Conservation (phyloP, 495 filamentous ascomycete genomes). For the Echria macrotheca region DNA sequence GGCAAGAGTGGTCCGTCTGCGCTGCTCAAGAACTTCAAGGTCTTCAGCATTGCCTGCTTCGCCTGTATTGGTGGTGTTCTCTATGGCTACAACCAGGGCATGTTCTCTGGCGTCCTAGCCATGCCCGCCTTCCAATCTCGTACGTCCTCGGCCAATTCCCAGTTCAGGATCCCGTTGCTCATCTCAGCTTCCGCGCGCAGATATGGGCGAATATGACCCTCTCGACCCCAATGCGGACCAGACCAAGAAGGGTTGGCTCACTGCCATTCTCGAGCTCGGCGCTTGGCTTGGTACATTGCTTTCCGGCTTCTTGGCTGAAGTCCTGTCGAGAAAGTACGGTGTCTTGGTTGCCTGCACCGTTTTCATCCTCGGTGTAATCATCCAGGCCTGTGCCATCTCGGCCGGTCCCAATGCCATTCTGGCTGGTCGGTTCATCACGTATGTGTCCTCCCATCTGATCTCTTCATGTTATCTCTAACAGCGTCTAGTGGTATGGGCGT, state of each 20-base stretch:
- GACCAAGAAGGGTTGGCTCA: constrained; percentile 70
- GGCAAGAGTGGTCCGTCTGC: constrained; percentile 59
- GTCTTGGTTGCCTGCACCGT: constrained; percentile 66
- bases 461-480: neutral
- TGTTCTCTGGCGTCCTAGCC: constrained; percentile 67
- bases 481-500: constrained; percentile 57
- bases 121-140: constrained; percentile 53
- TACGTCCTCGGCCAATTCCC: constrained; percentile 13
- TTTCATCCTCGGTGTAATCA: constrained; percentile 71
- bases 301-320: constrained; percentile 71
- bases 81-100: constrained; percentile 73
- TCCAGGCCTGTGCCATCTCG: constrained; percentile 59
- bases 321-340: constrained; percentile 65
- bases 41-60: constrained; percentile 68
- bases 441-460: constrained; percentile 3
- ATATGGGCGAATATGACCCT: constrained; percentile 65
- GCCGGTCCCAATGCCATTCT: constrained; percentile 57
- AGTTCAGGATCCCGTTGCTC: neutral
- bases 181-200: constrained; percentile 18
- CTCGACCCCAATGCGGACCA: too few relatives aligned
- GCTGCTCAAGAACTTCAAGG: constrained; percentile 61
- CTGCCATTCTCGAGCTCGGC: constrained; percentile 75
- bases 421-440: constrained; percentile 69
- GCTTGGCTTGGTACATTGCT: constrained; percentile 75
- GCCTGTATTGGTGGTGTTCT: constrained; percentile 69